A percentile compares a stretch with the other conserved stretches of the same genome.
These are phyloP conservation scores for Hydnomerulius pinastri DNA, from an alignment of 768 basidiomycete genomes.

Conservation along the genomic window DNA sequence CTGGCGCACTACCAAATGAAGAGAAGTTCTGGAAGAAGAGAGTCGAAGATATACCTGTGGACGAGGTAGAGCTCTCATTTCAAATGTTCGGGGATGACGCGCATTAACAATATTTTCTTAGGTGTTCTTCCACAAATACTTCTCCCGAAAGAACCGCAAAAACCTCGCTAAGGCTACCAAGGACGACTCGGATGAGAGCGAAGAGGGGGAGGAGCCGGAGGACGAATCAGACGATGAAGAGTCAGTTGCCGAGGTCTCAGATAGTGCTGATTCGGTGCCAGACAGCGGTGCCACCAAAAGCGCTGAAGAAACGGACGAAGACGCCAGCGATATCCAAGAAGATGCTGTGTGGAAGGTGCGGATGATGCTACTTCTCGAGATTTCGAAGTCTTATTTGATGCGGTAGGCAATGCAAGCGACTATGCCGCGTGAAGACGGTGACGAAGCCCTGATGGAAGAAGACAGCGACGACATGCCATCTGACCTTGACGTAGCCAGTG, in stretches of 20 bases:
- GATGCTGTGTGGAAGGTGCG: constrained; percentile 88
- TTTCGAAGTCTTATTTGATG: not conserved
- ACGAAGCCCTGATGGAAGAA: constrained; percentile 43
- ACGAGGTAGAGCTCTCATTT: constrained; percentile 59
- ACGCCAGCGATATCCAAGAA: constrained; percentile 54
- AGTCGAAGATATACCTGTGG: constrained; percentile 76
- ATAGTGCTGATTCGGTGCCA: constrained; percentile 22
- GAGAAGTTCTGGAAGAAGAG: constrained; percentile 71
- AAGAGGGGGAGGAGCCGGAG: constrained; percentile 15
- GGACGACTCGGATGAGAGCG: constrained; percentile 35
- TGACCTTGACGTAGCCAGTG: constrained; percentile 30
- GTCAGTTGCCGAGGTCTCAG: constrained; percentile 29
- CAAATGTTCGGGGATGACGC: not conserved
- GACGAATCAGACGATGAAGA: constrained; percentile 35
- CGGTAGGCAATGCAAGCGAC: constrained; percentile 84
- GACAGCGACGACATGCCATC: constrained; percentile 36
- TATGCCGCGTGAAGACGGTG: constrained; percentile 64
- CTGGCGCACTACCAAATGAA: constrained; percentile 64
- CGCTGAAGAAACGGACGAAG: constrained; percentile 41
- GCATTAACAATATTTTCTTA: constrained; percentile 26
- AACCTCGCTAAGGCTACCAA: constrained; percentile 49
- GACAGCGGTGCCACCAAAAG: constrained; percentile 19
- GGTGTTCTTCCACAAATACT: constrained; percentile 93
- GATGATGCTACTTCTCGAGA: not conserved
- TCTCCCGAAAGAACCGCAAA: constrained; percentile 66